Evolutionary conservation across 140 eudicot genomes (phyloP).

Genomic region (Cichorium intybus): DNA sequence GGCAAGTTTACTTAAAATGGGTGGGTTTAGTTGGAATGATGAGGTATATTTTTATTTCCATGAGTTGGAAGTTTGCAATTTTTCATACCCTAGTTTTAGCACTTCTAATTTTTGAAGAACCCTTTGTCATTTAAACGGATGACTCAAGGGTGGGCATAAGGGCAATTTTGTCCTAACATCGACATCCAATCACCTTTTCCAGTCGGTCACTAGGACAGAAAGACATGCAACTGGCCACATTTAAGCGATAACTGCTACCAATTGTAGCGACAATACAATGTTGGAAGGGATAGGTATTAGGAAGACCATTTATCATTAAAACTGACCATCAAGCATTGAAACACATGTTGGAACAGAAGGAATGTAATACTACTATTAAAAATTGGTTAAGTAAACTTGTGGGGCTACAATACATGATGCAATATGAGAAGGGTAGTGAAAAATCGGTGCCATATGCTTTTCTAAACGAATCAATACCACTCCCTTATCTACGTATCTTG

Average conservation of each 20-base stretch:
- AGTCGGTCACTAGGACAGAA: too few relatives aligned
- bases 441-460: too few relatives aligned
- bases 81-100: background rate
- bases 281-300: background rate
- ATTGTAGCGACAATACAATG: background rate
- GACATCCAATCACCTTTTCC: background rate
- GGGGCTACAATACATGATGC: too few relatives aligned
- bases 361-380: background rate
- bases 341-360: background rate
- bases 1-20: background rate
- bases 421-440: too few relatives aligned
- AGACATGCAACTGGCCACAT: background rate
- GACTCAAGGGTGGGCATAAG: background rate
- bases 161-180: background rate
- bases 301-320: background rate
- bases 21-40: background rate
- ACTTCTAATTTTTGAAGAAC: too few relatives aligned
- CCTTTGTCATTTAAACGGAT: background rate
- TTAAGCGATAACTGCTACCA: background rate
- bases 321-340: background rate
- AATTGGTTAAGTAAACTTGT: background rate
- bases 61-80: background rate
- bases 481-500: too few relatives aligned
- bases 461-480: too few relatives aligned
- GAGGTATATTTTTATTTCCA: background rate